A percentile compares a stretch with the other conserved stretches of the same genome.
Evolutionary conservation across 1,284 basidiomycete genomes (phyloP).

Genomic region (Boletus smithii): DNA sequence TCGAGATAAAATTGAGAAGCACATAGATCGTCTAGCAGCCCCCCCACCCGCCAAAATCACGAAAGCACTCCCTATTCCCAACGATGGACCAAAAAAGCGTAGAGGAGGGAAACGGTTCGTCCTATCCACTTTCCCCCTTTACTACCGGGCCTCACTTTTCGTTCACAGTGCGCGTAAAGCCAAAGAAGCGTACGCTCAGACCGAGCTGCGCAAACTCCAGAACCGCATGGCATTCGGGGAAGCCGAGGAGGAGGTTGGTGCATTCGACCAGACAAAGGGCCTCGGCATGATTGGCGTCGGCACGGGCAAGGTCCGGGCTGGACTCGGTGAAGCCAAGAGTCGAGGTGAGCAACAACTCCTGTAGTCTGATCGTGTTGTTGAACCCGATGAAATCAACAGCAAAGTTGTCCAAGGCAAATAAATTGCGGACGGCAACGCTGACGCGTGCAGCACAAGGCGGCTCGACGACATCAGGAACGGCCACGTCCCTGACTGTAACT

Average conservation of each 20-base stretch:
- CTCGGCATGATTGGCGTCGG: constrained; percentile 92
- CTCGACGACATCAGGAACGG: constrained; percentile 76
- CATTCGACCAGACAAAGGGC: constrained; percentile 95
- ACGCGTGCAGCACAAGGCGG: constrained; percentile 65
- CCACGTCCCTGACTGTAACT: constrained; percentile 91
- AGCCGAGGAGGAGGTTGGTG: constrained; percentile 92
- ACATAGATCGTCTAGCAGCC: constrained; percentile 88
- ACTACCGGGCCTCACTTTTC: constrained; percentile 1
- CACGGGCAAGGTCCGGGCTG: constrained; percentile 86
- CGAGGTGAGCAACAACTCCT: constrained; percentile 56
- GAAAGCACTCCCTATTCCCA: constrained; percentile 95
- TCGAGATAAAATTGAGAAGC: constrained; percentile 84
- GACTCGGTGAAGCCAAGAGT: constrained; percentile 81
- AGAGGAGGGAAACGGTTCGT: constrained; percentile 88
- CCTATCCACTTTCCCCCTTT: not conserved
- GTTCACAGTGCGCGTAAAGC: constrained; percentile 82
- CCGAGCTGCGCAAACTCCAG: constrained; percentile 94
- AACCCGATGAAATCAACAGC: constrained; percentile 47
- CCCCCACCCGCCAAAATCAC: constrained; percentile 92
- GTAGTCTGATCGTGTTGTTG: not conserved
- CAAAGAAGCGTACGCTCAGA: constrained; percentile 96
- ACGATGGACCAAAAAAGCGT: constrained; percentile 93
- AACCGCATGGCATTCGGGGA: constrained; percentile 97
- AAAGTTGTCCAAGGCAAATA: constrained; percentile 96
- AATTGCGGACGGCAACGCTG: constrained; percentile 81